A percentile compares a stretch with the other conserved stretches of the same genome.
Conservation (phyloP, 2,329 filamentous ascomycete species). For the Hypoxylon sp. region DNA sequence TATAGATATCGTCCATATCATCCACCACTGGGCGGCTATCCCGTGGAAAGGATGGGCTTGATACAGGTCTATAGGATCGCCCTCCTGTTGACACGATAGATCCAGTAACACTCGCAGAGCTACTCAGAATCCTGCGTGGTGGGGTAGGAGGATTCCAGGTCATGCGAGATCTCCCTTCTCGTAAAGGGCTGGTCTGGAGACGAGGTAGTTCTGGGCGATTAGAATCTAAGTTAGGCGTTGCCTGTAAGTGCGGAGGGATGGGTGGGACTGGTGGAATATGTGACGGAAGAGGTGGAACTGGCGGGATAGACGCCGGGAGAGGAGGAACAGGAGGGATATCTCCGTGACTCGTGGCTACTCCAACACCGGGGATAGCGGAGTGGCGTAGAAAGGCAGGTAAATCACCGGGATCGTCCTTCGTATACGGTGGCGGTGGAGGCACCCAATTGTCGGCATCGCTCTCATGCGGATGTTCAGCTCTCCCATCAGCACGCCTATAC, state of each 20-base stretch:
- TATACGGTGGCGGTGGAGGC: conserved; percentile 83
- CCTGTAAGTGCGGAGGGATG: conserved; percentile 18
- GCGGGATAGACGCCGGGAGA: conserved; percentile 34
- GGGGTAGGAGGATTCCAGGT: conserved; percentile 33
- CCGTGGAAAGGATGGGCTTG: conserved; percentile 32
- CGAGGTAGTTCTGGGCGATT: conserved; percentile 44
- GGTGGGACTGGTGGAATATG: conserved; percentile 34
- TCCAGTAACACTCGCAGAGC: conserved; percentile 11
- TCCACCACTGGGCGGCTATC: conserved; percentile 9
- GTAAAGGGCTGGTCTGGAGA: conserved; percentile 41
- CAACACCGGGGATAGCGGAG: conserved; percentile 51
- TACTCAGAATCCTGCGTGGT: conserved; percentile 23
- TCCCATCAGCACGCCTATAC: conserved; percentile 74
- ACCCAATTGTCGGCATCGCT: conserved; percentile 91
- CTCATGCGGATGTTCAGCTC: conserved; percentile 80
- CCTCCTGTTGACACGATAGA: conserved; percentile 11
- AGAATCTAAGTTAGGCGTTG: conserved; percentile 6
- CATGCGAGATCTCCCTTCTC: conserved; percentile 31
- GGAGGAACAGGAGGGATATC: conserved; percentile 37
- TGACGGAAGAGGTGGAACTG: conserved; percentile 31
- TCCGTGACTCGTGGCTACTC: conserved; percentile 13
- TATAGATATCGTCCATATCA: conserved; percentile 43
- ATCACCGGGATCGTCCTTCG: conserved; percentile 68
- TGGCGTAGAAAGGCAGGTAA: conserved; percentile 65
- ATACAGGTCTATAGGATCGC: conserved; percentile 23